Evolutionary conservation across 1,284 basidiomycete genomes (phyloP).

Genomic region (Ceratobasidium sp.): DNA sequence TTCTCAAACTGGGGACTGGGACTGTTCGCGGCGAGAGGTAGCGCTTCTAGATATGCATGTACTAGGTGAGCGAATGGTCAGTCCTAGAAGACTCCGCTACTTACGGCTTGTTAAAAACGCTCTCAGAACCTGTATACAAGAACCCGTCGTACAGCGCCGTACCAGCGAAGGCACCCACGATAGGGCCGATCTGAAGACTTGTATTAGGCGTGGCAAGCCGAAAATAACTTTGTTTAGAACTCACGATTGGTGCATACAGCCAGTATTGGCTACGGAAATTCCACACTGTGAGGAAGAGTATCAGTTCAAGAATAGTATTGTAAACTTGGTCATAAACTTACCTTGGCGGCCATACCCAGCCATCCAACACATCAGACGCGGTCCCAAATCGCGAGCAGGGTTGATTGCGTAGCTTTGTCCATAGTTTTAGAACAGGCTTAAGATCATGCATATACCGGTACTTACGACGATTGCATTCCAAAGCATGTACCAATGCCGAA

Average conservation of each 20-base stretch:
- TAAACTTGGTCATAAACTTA: not conserved
- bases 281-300: slow-evolving; percentile 16
- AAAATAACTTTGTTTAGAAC: not conserved
- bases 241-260: slow-evolving; percentile 78
- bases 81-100: not conserved
- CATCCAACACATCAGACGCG: slow-evolving; percentile 71
- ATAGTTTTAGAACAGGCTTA: not conserved
- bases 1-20: not conserved
- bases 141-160: slow-evolving; percentile 57
- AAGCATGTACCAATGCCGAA: slow-evolving; percentile 1
- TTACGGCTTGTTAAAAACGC: slow-evolving; percentile 52
- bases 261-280: slow-evolving; percentile 71
- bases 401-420: slow-evolving; percentile 67
- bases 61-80: not conserved
- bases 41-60: too few relatives aligned
- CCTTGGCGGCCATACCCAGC: slow-evolving; percentile 69
- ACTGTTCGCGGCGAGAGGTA: not conserved
- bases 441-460: slow-evolving; percentile 41
- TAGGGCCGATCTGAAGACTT: slow-evolving; percentile 49
- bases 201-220: slow-evolving; percentile 37
- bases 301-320: slow-evolving; percentile 50
- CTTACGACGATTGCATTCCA: slow-evolving; percentile 29
- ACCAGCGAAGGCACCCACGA: slow-evolving; percentile 57
- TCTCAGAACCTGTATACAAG: slow-evolving; percentile 57
- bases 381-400: slow-evolving; percentile 75